phyloP scores from a whole-genome alignment of 345 rosid genomes.

The Erucastrum elatum region DNA sequence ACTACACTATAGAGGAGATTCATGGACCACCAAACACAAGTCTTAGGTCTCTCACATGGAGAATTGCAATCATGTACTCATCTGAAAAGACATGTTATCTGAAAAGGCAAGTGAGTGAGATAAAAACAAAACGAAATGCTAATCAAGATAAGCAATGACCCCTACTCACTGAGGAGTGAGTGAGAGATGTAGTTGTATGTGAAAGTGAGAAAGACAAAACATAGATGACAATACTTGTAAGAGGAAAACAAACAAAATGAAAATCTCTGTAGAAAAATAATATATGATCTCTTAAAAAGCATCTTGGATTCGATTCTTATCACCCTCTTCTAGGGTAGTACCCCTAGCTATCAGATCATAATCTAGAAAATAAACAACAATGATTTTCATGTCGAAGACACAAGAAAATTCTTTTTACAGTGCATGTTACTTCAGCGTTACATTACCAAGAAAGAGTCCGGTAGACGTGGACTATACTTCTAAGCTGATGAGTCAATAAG shows the following conservation, averaged over 20 bases:
- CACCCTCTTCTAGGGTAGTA: neutral
- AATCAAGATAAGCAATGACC: constrained; percentile 4
- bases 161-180: constrained; percentile 8
- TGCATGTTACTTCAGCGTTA: neutral
- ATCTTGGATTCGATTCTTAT: neutral
- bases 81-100: constrained; percentile 6
- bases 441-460: neutral
- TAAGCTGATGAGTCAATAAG: neutral
- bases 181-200: neutral
- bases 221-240: neutral
- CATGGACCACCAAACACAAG: constrained; percentile 18
- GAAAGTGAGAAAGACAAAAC: constrained; percentile 16
- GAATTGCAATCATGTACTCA: neutral
- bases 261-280: neutral
- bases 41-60: neutral
- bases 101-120: neutral
- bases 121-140: neutral
- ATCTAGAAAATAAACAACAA: neutral
- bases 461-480: neutral
- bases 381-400: neutral
- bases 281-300: neutral
- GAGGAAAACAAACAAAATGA: constrained; percentile 3
- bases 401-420: neutral
- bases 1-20: neutral
- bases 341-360: neutral